These are phyloP conservation scores for Aspergillus clavatus DNA, from an alignment of 2,329 filamentous ascomycete species.

Conservation along the genomic window DNA sequence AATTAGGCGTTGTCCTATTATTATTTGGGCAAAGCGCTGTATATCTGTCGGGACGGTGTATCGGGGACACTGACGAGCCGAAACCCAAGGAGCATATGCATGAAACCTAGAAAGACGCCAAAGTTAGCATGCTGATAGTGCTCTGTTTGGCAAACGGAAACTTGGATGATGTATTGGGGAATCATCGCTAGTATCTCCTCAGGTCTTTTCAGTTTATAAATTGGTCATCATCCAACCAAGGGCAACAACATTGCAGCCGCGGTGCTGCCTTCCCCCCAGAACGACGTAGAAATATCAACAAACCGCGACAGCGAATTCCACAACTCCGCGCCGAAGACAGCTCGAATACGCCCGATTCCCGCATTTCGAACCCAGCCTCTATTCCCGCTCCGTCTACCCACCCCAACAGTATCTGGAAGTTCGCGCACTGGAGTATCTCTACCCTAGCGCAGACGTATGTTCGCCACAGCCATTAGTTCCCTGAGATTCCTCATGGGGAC, in stretches of 20 bases:
- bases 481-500: constrained; percentile 35
- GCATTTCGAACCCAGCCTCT: constrained; percentile 4
- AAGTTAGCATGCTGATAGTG: background rate
- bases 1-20: no score
- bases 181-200: constrained; percentile 30
- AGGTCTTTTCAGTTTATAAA: constrained; percentile 44
- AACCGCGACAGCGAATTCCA: constrained; percentile 12
- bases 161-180: background rate
- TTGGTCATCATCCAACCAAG: constrained; percentile 37
- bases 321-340: constrained; percentile 8
- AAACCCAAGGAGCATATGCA: background rate
- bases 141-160: background rate
- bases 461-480: constrained; percentile 43
- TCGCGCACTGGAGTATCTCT: no score
- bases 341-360: background rate
- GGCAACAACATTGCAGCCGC: constrained; percentile 22
- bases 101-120: background rate
- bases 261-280: constrained; percentile 22
- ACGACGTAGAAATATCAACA: constrained; percentile 2
- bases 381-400: background rate
- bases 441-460: constrained; percentile 25
- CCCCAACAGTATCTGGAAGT: constrained; percentile 10
- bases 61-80: no score
- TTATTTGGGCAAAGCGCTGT: no score
- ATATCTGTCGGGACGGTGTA: no score